A percentile compares a stretch with the other conserved stretches of the same genome.
Conservation (phyloP, 2,329 filamentous ascomycete genomes). For the Hypoxylon rubiginosum region DNA sequence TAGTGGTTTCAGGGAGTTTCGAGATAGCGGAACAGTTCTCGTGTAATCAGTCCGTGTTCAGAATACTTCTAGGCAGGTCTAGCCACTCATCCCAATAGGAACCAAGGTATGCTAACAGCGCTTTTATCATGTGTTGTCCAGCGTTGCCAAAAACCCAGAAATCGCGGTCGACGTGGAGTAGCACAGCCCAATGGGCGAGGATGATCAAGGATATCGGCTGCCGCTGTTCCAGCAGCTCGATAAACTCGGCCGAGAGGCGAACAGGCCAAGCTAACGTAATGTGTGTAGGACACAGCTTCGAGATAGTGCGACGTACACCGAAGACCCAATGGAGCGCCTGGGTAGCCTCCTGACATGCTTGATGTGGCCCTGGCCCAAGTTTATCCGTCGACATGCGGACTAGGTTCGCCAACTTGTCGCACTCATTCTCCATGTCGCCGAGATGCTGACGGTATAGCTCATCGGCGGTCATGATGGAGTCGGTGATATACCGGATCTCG, state of each 20-base stretch:
- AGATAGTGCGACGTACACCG: not conserved
- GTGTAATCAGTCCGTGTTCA: too few relatives aligned
- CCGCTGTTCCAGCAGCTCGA: slow-evolving; percentile 38
- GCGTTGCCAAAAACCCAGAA: slow-evolving; percentile 52
- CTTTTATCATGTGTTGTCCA: slow-evolving; percentile 42
- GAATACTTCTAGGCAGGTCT: too few relatives aligned
- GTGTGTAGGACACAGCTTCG: not conserved
- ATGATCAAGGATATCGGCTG: slow-evolving; percentile 58
- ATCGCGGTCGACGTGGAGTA: slow-evolving; percentile 52
- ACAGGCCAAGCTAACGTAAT: not conserved
- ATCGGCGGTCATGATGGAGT: not conserved
- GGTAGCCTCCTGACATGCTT: not conserved
- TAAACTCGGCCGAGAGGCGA: not conserved
- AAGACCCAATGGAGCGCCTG: not conserved
- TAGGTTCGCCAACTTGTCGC: not conserved
- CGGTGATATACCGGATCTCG: not conserved
- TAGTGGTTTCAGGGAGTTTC: too few relatives aligned
- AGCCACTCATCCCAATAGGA: slow-evolving; percentile 46
- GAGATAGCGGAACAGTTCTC: too few relatives aligned
- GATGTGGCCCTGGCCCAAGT: not conserved
- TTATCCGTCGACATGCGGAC: not conserved
- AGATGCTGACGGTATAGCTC: not conserved
- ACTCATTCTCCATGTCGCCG: not conserved
- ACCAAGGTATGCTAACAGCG: slow-evolving; percentile 41
- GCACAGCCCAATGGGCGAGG: slow-evolving; percentile 58